Base-by-base conservation (phyloP, 2,329 filamentous ascomycete species). In the Hypocrella siamensis region DNA sequence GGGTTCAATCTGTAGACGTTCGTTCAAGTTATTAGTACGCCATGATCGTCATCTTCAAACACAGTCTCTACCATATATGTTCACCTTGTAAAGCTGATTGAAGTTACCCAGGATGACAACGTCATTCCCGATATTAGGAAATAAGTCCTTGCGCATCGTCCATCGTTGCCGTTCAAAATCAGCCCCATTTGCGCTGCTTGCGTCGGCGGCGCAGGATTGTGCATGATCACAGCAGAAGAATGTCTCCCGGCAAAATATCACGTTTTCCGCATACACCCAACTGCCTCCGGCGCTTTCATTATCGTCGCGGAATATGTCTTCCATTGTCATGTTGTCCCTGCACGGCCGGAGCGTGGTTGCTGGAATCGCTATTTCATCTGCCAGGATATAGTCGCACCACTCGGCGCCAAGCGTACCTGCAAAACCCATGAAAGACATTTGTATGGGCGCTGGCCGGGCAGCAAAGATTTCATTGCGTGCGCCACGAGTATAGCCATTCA, bases 391-490 rank as follows among this genome's bases (percentile, higher is more conserved):
- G 51, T 98, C 90, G 44, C 90, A 98, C 90, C 90, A 98, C 50
- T 98, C 90, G 3, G 90, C 90, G 5, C 90, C 90, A 1, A 98
- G 61, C 0, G 88, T 94, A 8, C 90, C 90, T 0, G 90, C 90
- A 50, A 98, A 98, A 1, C 90, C 90, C 90, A 98, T 98, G 47
- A 98, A 98, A 0, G 90, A 93, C 90, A 98, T 98, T 42, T 98
- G 90, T 27, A 98, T 84, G 0, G 90, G 90, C 3, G 86, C 85
- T 12, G 90, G 84, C 17, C 92, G 75, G 16, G 90, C 90, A 16
- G 90, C 90, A 52, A 98, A 98, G 4, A 98, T 79, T 49, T 98
- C 90, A 44, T 98, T 98, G 17, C 86, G 75, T n/a, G 90, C 90
- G 19, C 90, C 90, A 33, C 90, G 71, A 1, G 90, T 98, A 52